Base-by-base conservation (phyloP, 2,329 filamentous ascomycete genomes). In the Aquanectria penicillioides region DNA sequence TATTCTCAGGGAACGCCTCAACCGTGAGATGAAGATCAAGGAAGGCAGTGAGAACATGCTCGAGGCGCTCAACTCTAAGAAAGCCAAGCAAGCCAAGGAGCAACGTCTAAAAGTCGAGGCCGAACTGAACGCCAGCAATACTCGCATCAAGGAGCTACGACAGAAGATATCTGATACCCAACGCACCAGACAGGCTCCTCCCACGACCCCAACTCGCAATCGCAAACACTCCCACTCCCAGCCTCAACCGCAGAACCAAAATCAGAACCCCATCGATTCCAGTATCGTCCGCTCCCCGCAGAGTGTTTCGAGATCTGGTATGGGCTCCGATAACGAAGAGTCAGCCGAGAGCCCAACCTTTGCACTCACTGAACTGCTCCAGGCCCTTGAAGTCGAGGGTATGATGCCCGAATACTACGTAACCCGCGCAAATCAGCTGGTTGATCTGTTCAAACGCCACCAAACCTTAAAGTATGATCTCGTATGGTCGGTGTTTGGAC, bases 31-130 rank as follows among this genome's bases (percentile, higher is more conserved):
- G 79, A 98, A 98, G 82, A 98, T 99, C 74, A 97, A 97, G 77
- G 91, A 94, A 70, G 95, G 95, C 17, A 97, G 94, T 57, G 95
- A 99, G 81, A 99, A 99, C 74, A 89, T 99, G 86, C 83, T 99
- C 33, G 95, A 99, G 79, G 95, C 95, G 11, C 80, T 99, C 65
- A 93, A 97, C 74, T 86, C 89, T 38, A 99, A 99, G 78, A 97
- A 97, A 75, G 90, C 92, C 40, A 99, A 98, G 78, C 94, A 98
- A 75, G 91, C 91, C 63, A 96, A 94, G 73, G 94, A 94, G 59
- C 92, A 94, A 73, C 86, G 92, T 38, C 81, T 85, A 60, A 85
- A 86, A 68, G 91, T 94, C 23, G 92, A 99, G 79, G 90, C 91
- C 46, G 95, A 99, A 79, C 83, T 99, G 67, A 95, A 89, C 73